Evolutionary conservation across 768 basidiomycete species (phyloP).

Genomic region (Flagelloscypha sp.): DNA sequence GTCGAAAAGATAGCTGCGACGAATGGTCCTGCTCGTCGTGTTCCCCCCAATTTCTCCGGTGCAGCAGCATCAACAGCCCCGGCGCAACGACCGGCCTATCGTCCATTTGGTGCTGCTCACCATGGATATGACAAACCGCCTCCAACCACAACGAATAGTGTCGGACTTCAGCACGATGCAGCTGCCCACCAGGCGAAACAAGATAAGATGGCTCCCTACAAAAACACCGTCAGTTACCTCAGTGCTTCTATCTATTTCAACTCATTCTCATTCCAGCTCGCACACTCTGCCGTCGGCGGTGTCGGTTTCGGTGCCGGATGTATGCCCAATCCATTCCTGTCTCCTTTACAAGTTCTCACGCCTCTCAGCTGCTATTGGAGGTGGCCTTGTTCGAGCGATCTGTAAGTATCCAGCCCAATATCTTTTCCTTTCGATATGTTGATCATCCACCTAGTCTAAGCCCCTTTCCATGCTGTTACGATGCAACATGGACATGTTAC

Average conservation of each 20-base stretch:
- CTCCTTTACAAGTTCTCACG: conserved; percentile 1
- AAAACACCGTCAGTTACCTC: conserved; percentile 41
- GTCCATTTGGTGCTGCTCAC: conserved; percentile 37
- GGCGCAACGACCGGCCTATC: conserved; percentile 24
- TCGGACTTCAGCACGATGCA: conserved; percentile 35
- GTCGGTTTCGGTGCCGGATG: conserved; percentile 70
- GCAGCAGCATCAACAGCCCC: conserved; percentile 13
- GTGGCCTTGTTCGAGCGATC: conserved; percentile 40
- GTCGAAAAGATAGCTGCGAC: conserved; percentile 47
- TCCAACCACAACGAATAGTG: conserved; percentile 26
- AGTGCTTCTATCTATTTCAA: conserved; percentile 2
- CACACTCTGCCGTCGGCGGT: conserved; percentile 57
- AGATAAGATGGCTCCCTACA: conserved; percentile 47
- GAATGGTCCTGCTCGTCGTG: conserved; percentile 6
- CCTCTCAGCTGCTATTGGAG: conserved; percentile 39
- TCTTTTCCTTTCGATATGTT: no score
- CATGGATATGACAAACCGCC: conserved; percentile 29
- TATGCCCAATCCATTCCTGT: background rate
- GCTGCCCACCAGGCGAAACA: conserved; percentile 39
- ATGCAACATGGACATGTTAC: no score
- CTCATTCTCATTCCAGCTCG: conserved; percentile 30
- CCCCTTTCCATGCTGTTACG: no score
- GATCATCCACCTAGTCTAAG: no score
- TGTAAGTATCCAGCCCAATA: no score
- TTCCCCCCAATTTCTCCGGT: conserved; percentile 16